phyloP scores from a whole-genome alignment of 2,329 filamentous ascomycete genomes.

The Escovopsis weberi region DNA sequence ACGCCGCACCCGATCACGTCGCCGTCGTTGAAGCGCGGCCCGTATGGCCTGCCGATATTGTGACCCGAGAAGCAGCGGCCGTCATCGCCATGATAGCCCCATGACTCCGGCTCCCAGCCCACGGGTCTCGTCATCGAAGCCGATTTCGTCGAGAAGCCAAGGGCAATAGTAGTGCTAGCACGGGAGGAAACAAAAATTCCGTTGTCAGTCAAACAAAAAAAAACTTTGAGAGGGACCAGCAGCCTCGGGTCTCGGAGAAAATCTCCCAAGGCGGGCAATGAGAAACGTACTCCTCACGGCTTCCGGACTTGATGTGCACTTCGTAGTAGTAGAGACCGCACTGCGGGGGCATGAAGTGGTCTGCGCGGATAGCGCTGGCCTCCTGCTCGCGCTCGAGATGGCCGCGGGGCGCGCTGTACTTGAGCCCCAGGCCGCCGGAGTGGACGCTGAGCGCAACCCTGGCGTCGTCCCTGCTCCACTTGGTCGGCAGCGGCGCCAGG shows the following conservation, averaged over 20 bases:
- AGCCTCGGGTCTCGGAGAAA: too few species aligned
- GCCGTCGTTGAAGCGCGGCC: constrained; percentile 36
- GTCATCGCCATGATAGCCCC: constrained; percentile 57
- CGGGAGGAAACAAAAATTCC: too few species aligned
- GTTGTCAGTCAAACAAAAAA: constrained; percentile 6
- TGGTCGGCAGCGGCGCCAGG: constrained; percentile 57
- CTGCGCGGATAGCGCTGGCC: constrained; percentile 66
- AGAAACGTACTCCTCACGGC: constrained; percentile 40
- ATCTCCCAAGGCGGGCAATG: too few species aligned
- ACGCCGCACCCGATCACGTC: constrained; percentile 52
- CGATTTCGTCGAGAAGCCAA: constrained; percentile 44
- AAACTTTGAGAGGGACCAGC: too few species aligned
- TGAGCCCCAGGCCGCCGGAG: constrained; percentile 59
- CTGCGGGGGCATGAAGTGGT: constrained; percentile 75
- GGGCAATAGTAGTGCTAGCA: constrained; percentile 45
- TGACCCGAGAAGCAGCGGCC: constrained; percentile 45
- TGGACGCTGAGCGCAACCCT: constrained; percentile 58
- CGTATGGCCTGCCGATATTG: constrained; percentile 42
- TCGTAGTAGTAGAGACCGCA: constrained; percentile 96
- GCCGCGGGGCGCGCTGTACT: constrained; percentile 34
- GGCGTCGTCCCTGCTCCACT: constrained; percentile 73
- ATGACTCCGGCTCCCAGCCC: constrained; percentile 54
- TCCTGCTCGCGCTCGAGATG: constrained; percentile 49
- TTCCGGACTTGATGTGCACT: constrained; percentile 36
- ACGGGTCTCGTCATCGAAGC: constrained; percentile 41